Base-by-base conservation (phyloP, 331 rosid species). In the Quercus lobata region DNA sequence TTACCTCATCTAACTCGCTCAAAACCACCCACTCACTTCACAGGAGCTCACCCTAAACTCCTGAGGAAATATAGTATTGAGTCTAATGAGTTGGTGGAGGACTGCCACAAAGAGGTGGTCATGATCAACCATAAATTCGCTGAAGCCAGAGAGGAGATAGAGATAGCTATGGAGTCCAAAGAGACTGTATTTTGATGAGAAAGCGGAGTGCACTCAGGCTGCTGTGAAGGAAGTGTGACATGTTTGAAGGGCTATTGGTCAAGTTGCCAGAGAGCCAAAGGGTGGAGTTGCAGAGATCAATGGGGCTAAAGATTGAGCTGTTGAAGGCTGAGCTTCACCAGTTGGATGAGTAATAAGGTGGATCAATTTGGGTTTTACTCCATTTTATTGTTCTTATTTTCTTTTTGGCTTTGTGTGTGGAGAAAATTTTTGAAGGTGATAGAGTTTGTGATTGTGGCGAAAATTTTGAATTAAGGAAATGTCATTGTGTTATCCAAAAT, bases 81-180 rank as follows among this genome's bases (percentile, higher is more conserved):
- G 46, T 53, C 91, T 21, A 79, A 68, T 30, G 86, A 49, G 17
- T 87, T 81, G 25, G 80, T 55, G 15, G 27, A 77, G 10, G 97
- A 95, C 32, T 84, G 80, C 82, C 86, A 87, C 78, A 88, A 68
- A 79, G 94, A 78, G 85, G 97, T 93, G 83, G 97, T 93, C 80
- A 85, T 73, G 85, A 93, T 95, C 81, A 91, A 93, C 76, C 94
- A 89, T 83, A 95, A 90, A 84, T 95, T 91, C 32, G 96, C 89
- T 9, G 97, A 93, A 78, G 99, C 99, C 5, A 90, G 97, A 83
- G 97, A 95, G 77, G 99, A 92, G 87, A 93, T 95, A 80, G 97
- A 95, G 84, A 88, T 81, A 91, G 97, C 97, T 1, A 70, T 93
- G 96, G 98, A 95, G 49, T 95, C 97, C 52, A 91, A 89, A 76